phyloP scores from a whole-genome alignment of 2,329 filamentous ascomycete genomes.

The Tolypocladium capitatum region DNA sequence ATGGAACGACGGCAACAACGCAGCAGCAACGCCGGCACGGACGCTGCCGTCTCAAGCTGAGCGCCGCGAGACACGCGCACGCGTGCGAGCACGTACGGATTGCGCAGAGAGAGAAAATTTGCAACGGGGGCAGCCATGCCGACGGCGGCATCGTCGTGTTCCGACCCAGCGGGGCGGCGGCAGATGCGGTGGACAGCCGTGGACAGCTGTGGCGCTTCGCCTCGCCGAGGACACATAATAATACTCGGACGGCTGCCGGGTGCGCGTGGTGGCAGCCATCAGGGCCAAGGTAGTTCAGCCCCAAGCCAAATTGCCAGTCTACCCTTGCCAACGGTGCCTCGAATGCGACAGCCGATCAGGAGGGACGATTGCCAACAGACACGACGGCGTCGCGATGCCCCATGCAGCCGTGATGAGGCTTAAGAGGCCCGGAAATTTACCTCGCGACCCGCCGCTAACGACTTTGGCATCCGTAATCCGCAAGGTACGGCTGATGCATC shows the following conservation, averaged over 20 bases:
- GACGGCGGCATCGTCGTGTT: not conserved
- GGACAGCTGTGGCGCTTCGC: too few relatives aligned
- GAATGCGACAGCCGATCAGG: not conserved
- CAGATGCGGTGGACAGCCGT: not conserved
- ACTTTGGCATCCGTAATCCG: not conserved
- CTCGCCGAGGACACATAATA: too few relatives aligned
- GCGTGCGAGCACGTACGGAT: too few relatives aligned
- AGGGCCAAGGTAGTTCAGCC: not conserved
- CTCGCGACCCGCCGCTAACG: not conserved
- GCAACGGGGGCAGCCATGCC: not conserved
- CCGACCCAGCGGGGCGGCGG: conserved; percentile 1
- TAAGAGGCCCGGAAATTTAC: not conserved
- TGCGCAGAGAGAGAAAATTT: not conserved
- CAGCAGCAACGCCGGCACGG: not conserved
- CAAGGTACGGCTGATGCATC: not conserved
- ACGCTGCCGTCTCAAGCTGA: not conserved
- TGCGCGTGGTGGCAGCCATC: not conserved
- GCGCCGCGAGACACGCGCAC: too few relatives aligned
- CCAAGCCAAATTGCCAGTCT: not conserved
- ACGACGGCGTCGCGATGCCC: not conserved
- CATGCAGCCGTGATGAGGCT: not conserved
- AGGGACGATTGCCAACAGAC: not conserved
- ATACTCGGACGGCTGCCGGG: not conserved
- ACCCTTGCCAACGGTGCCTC: too few relatives aligned
- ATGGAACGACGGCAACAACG: too few relatives aligned